Evolutionary conservation across 768 basidiomycete genomes (phyloP), one percentile per base, ranked within the genome.

Genomic region (Pisolithus marmoratus): DNA sequence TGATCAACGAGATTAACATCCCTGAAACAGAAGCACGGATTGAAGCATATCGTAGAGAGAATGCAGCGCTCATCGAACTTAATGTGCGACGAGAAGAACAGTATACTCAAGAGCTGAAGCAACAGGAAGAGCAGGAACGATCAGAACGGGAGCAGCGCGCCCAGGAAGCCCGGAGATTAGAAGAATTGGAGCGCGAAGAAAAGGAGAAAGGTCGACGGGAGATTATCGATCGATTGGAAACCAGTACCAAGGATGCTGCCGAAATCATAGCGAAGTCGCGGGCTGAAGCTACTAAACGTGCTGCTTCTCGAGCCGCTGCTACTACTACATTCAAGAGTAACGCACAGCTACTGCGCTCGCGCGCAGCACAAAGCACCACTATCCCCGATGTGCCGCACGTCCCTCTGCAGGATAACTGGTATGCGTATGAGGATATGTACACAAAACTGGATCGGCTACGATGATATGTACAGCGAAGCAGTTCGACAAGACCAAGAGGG

Each of bases 1-100:
- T 98, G 31, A 93, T 97, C 51, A 86, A 96, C 57, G 88, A 91
- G 26, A 79, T 94, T 42, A 85, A 96, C 53, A 64, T 92, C 20
- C 67, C 79, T 5, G 75, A 83, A 59, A 97, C 94, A 0, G 94
- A 98, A 71, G 82, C 81, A 7, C 83, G 89, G 19, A 88, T 99
- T 55, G 78, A 80, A 2, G 76, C 78, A 40, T 91, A 90, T 67
- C 84, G 86, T 38, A 78, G 76, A 23, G 85, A 90, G 60, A 97
- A 97, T 61, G 86, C 87, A 2, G 79, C 82, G 0, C 72, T 87
- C 23, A 97, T 92, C 47, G 86, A 90, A 56, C 78, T 87, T 46
- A 98, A 98, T 68, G 67, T 83, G 26, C 85, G 89, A 59, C 82
- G 89, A 34, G 89, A 91, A 46, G 87, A 89, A 61, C 81, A 85